Evolutionary conservation across 495 filamentous ascomycete species (phyloP).

Genomic region (Annulohypoxylon stygium): DNA sequence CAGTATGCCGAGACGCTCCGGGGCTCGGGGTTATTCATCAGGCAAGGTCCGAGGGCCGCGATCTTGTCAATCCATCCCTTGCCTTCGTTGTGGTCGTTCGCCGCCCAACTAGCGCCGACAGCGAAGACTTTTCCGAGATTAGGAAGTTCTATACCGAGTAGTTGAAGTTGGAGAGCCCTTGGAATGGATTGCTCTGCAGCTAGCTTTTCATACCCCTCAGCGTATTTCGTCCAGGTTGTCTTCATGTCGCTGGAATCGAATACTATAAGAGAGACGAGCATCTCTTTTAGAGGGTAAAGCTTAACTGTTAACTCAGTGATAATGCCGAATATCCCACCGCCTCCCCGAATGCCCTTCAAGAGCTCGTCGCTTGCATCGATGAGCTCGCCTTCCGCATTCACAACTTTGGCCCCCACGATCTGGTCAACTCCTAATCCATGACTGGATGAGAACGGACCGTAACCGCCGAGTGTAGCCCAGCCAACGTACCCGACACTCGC

Average conservation of each 20-base stretch:
- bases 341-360: not conserved
- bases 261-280: conserved; percentile 4
- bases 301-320: conserved; percentile 6
- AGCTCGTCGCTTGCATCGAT: not conserved
- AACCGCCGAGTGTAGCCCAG: conserved; percentile 11
- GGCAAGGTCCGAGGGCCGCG: not conserved
- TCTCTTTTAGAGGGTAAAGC: conserved; percentile 3
- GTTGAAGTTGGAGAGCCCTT: conserved; percentile 10
- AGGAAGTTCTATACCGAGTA: conserved; percentile 12
- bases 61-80: conserved; percentile 13
- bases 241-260: conserved; percentile 15
- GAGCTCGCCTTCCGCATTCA: conserved; percentile 9
- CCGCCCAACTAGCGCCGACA: not conserved
- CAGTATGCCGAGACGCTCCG: not conserved
- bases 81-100: conserved; percentile 1
- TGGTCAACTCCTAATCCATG: conserved; percentile 10
- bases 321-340: conserved; percentile 15
- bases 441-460: conserved; percentile 11
- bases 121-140: conserved; percentile 1
- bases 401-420: conserved; percentile 1
- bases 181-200: not conserved
- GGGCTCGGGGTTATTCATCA: conserved; percentile 15
- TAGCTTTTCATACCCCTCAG: conserved; percentile 6
- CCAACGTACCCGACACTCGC: not conserved
- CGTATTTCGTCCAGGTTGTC: not conserved